Evolutionary conservation across 768 basidiomycete genomes (phyloP), one percentile per base, ranked within the genome.

Genomic region (Boletellus ananiceps): DNA sequence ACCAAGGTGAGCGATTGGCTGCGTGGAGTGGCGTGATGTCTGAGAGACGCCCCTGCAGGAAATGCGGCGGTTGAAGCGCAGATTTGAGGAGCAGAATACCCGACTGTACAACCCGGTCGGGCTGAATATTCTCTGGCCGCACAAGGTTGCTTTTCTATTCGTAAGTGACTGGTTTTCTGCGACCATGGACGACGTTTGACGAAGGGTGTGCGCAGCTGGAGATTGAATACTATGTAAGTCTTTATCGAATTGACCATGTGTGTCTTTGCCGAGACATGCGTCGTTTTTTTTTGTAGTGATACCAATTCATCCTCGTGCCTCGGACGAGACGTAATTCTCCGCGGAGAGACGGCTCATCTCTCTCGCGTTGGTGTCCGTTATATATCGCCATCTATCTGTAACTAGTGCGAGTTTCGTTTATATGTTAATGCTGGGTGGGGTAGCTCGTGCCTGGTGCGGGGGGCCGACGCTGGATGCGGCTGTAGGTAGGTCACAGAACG

Each of bases 141-240:
- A 81, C 40, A 77, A 79, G 60, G 85, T 88, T 47, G 96, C 88
- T 0, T 93, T 94, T 66, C 75, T 97, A 57, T 99, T 88, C 70
- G 95, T 97, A 65, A 69, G 94, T 86, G 41, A 21, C 8, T 23
- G 23, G 34, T 47, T 43, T 33, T 19, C 12, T n/a, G 27, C 2
- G 19, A 3, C 19, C 6, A 44, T 40, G 40, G 25, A 40, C 8
- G 12, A 12, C 25, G 13, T 3, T 47, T 51, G 35, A 59, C 18
- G 2, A 45, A n/a, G 14, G 44, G 45, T 34, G 7, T 9, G 27
- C 40, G 40, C 59, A 97, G 94, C 77, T 97, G 59, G 94, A 97
- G 73, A 89, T 97, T 50, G 94, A 97, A 61, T 93, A 93, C 71
- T 93, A 93, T 69, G 87, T 89, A 47, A 71, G 87, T 79, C 12